Evolutionary conservation across 2,329 filamentous ascomycete genomes (phyloP), one percentile per base, ranked within the genome.

Genomic region (Xylariaceae sp.): DNA sequence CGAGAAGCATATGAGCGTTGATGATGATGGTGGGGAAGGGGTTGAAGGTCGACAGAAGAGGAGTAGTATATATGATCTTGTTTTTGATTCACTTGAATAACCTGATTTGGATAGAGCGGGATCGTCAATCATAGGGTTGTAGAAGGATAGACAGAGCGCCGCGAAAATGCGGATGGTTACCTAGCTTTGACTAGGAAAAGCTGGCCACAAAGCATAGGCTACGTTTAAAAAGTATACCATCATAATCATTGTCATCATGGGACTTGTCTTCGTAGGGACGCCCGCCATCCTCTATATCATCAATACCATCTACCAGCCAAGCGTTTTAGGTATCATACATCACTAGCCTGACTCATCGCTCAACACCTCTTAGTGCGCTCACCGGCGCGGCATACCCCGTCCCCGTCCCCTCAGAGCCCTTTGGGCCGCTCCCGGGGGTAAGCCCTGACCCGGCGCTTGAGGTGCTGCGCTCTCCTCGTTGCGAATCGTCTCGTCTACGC

Each of bases 401-500:
- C 91, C 90, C 60, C 90, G 77, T 52, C 87, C 89, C 55, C 91
- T 81, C 58, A 97, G 73, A 39, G 90, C 92, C 64, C 92, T 80
- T 76, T 97, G 92, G 11, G 92, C 91, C 18, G 92, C 91, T 59
- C 87, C 88, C 1, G 86, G 85, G 5, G 87, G 88, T 58, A 91
- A 75, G 17, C 83, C 80, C 69, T 87, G 79, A 48, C 83, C 80
- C 0, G 92, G 92, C 9, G 83, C 90, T 70, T 95, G 89, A 19
- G 91, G 87, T 69, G 83, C 77, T 62, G 85, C 81, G 64, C 89
- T 95, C 76, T 97, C 91, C 76, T 99, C 90, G 72, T 99, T 99
- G 73, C 85, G 90, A 73, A 99, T 97, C 32, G 94, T 99, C 82
- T 99, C 94, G 67, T 99, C 94, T 49, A 99, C 94, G 62, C 90